A percentile compares a stretch with the other conserved stretches of the same genome.
phyloP scores from a whole-genome alignment of 768 basidiomycete genomes.

The Stropharia rugosoannulata region DNA sequence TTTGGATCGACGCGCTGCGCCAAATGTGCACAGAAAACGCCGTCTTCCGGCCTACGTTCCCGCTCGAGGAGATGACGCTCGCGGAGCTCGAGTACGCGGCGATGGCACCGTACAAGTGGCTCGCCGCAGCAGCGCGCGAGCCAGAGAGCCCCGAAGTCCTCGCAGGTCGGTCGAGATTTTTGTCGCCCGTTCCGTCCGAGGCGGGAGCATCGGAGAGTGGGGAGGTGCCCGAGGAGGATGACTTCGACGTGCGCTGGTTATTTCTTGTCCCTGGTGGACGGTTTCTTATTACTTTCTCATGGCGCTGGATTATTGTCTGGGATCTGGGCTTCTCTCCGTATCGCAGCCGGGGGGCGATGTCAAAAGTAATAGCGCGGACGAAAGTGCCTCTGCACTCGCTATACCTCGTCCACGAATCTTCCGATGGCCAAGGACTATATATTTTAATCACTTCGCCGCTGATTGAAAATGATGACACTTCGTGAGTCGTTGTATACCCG shows the following conservation, averaged over 20 bases:
- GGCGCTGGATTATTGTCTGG: conserved; percentile 20
- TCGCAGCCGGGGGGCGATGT: neutral
- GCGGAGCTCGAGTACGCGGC: conserved; percentile 25
- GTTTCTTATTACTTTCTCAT: conserved; percentile 22
- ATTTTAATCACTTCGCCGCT: conserved; percentile 8
- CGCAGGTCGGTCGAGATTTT: conserved; percentile 3
- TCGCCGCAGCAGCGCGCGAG: conserved; percentile 3
- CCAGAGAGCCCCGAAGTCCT: neutral
- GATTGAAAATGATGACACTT: neutral
- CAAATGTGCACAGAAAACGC: conserved; percentile 18
- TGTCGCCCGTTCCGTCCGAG: neutral
- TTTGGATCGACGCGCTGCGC: conserved; percentile 27
- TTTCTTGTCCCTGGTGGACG: conserved; percentile 30
- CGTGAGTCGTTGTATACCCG: neutral
- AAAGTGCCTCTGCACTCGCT: conserved; percentile 1
- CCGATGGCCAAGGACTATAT: conserved; percentile 12
- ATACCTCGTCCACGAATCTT: conserved; percentile 11
- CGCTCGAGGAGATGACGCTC: conserved; percentile 23
- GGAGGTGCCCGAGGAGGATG: neutral
- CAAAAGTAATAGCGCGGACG: neutral
- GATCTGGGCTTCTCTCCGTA: conserved; percentile 23
- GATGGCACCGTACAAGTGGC: conserved; percentile 21
- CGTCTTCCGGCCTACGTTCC: conserved; percentile 21
- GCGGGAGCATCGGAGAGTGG: neutral
- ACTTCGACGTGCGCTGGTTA: conserved; percentile 7